Evolutionary conservation across 805 yeast genomes (phyloP), one percentile per base, ranked within the genome.

Genomic region (Pichia scutulata): DNA sequence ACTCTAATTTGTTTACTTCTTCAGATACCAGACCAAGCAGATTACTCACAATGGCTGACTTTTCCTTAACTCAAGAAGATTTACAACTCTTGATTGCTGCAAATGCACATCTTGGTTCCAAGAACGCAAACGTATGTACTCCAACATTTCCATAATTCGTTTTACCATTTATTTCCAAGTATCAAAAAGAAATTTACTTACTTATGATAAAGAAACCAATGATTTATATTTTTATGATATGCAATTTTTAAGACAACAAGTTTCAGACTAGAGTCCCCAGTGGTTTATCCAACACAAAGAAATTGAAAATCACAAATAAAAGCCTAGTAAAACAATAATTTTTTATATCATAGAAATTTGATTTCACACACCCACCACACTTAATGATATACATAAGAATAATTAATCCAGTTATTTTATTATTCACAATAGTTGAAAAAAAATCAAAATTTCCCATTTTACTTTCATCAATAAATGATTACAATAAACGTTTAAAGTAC

Each of bases 31-130:
- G 48, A 48, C 50, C 49, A 46, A 48, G 50, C 49, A 53, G 51
- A 51, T 50, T 48, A 46, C 45, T 56, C 59, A 59, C 53, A 55
- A 67, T 66, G 70, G 69, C 69, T 62, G 69, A 65, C 60, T 66
- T 66, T 57, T 65, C 68, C 45, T 61, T 66, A 58, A 89, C 97
- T 75, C 89, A 89, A 76, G 97, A 89, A 80, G 97, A 90, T 79
- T 95, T 96, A 80, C 93, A 93, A 83, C 87, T 92, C 75, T 83
- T 93, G 78, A 85, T 93, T 80, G 98, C 99, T 75, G 99, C 99
- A 75, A 92, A 92, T 89, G 88, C 84, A 70, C 99, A 93, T 83
- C 86, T 93, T 75, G 99, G 99, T 77, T 84, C 98, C 75, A 93
- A 93, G 89, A 93, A 93, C 89, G 95, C 92, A 76, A 97, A 90